Base-by-base conservation (phyloP, 495 filamentous ascomycete species). In the Lophiotrema nucula region DNA sequence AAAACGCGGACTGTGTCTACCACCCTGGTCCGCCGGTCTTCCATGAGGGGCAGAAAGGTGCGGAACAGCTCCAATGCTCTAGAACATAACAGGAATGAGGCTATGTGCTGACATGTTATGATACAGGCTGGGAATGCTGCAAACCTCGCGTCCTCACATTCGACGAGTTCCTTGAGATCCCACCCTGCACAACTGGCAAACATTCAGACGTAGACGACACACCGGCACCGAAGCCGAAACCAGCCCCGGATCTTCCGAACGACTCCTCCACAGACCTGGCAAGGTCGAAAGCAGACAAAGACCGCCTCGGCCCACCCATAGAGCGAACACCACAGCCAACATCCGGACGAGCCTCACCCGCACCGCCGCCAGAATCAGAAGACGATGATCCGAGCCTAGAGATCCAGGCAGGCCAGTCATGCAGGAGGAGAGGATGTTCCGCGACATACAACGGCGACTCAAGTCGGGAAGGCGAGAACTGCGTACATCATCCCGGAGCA, bases 11-110 rank as follows among this genome's bases (percentile, higher is more conserved):
- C 53, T 99, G 93, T 70, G 76, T 83, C 59, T 96, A 96, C 74
- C 93, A 97, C 76, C 90, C 92, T 45, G 92, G 92, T 37, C 92
- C 90, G 42, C 91, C 92, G 53, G 79, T 95, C 67, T 99, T 99
- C 72, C 93, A 99, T 71, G 93, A 99, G 77, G 93, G 93, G 38
- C 92, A 97, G 74, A 98, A 98, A 85, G 93, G 93, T 96, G 77
- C 68, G 78, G 59, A 24, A 58, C 49, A 56, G 41, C 64, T 51
- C 25, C 45, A 52, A 47, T 31, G 26, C 26, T n/a, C 28, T 47
- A 16, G 24, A 8, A 26, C 23, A 25, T 22, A 38, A 4, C 16
- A 18, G 37, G 28, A 24, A 39, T 44, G n/a, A n/a, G n/a, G n/a
- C n/a, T n/a, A n/a, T n/a, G n/a, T n/a, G n/a, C n/a, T n/a, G n/a